Base-by-base conservation (phyloP, 306 rosid genomes). In the Corylus avellana region DNA sequence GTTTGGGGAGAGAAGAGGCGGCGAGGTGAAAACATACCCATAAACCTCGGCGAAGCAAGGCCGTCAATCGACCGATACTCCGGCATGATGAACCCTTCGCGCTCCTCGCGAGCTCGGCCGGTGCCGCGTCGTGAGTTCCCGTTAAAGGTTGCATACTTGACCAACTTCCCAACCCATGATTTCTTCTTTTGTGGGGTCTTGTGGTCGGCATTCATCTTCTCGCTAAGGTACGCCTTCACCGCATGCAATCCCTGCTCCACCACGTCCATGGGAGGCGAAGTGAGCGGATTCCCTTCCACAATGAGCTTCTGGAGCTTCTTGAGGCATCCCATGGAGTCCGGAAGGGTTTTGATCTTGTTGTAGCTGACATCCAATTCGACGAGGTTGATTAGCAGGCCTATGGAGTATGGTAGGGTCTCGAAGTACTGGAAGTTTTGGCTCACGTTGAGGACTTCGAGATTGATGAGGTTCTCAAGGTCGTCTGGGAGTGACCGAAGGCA, bases 341-440 rank as follows among this genome's bases (percentile, higher is more conserved):
- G 99, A 1, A 95, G 70, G 53, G 87, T 10, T 5, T 78, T 76
- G 63, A 95, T 83, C 87, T 69, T 80, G 82, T 95, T 95, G 87
- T 95, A 93, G 87, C 99, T 95, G 9, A 86, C 74, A 73, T 95
- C 98, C 0, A 95, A 86, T 54, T 95, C 99, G 0, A 84, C 87
- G 0, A 95, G 92, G 39, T 97, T 93, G 5, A 91, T 35, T 49
- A 95, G 92, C 16, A 95, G 93, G 8, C 99, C 99, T 1, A 93
- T 49, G 18, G 99, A 91, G 77, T 88, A 90, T 0, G 99, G 99
- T 0, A 95, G 81, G 42, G 87, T n/a, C 0, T 82, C 85, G 0
- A 95, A 87, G 84, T 85, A 85, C 18, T 95, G 99, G 84, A 95
- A 95, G 84, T 95, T 95, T 61, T 95, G 99, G 87, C 99, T 93